Percentiles rank a stretch among this genome's conserved stretches.
These are phyloP conservation scores for Lathyrus sativus DNA, from an alignment of 306 rosid genomes.

Conservation along the genomic window DNA sequence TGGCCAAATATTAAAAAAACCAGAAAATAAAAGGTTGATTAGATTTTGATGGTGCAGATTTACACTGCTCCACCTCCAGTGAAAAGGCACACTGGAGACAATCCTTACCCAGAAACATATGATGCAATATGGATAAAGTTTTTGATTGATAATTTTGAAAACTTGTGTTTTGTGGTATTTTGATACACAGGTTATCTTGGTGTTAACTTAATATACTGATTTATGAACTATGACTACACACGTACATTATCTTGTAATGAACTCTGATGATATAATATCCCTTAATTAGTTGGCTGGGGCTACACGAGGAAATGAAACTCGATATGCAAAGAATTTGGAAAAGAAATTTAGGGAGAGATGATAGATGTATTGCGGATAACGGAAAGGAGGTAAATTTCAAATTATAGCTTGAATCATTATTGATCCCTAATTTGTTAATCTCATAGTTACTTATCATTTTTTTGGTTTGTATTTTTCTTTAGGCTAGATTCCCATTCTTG, in stretches of 20 bases:
- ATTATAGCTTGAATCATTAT: slow-evolving; percentile 16
- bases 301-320: slow-evolving; percentile 88
- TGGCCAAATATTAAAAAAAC: too few relatives aligned
- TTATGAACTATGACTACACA: slow-evolving; percentile 19
- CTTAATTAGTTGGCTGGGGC: slow-evolving; percentile 74
- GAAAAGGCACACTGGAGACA: too few relatives aligned
- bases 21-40: too few relatives aligned
- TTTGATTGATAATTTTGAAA: slow-evolving; percentile 17
- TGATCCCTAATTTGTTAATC: slow-evolving; percentile 13
- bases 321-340: slow-evolving; percentile 99
- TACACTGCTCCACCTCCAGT: too few relatives aligned
- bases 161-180: slow-evolving; percentile 26
- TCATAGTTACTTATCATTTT: slow-evolving; percentile 6
- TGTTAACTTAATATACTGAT: neutral
- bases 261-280: slow-evolving; percentile 40
- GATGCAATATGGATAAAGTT: slow-evolving; percentile 8
- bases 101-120: neutral
- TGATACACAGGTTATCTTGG: slow-evolving; percentile 2
- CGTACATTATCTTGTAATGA: slow-evolving; percentile 19
- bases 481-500: slow-evolving; percentile 97
- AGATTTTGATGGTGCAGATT: too few relatives aligned
- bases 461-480: slow-evolving; percentile 30
- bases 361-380: slow-evolving; percentile 88
- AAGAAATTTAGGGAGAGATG: slow-evolving; percentile 98
- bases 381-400: slow-evolving; percentile 81